Evolutionary conservation across 2,329 filamentous ascomycete species (phyloP).

Genomic region (Alternaria hordeiaustralica): DNA sequence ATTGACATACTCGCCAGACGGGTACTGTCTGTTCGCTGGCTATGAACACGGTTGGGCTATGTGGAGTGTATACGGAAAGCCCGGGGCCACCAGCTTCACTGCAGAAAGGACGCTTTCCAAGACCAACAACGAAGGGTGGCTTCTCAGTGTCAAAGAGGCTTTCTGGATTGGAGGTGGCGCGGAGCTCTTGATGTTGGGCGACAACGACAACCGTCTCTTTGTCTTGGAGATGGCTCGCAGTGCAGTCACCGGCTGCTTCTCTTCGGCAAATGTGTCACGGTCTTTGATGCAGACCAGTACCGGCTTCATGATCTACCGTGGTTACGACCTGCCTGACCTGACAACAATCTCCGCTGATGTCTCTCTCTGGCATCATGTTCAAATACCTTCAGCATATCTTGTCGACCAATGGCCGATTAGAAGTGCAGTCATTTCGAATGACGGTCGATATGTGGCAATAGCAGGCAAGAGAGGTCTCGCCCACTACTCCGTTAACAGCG

Average conservation of each 20-base stretch:
- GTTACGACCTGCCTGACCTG: slow-evolving; percentile 88
- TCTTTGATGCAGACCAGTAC: slow-evolving; percentile 88
- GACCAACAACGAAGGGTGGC: slow-evolving; percentile 79
- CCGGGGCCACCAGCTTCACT: slow-evolving; percentile 82
- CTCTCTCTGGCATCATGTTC: slow-evolving; percentile 92
- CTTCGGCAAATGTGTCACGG: slow-evolving; percentile 85
- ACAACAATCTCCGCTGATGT: slow-evolving; percentile 91
- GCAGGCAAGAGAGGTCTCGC: slow-evolving; percentile 90
- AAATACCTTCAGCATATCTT: slow-evolving; percentile 83
- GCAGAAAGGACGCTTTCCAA: slow-evolving; percentile 69
- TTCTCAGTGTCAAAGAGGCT: slow-evolving; percentile 77
- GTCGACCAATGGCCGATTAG: slow-evolving; percentile 93
- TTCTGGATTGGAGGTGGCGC: slow-evolving; percentile 89
- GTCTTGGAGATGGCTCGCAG: slow-evolving; percentile 91
- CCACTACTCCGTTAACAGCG: slow-evolving; percentile 93
- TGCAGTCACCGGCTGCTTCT: slow-evolving; percentile 90
- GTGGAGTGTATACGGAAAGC: slow-evolving; percentile 97
- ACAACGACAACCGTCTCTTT: slow-evolving; percentile 80
- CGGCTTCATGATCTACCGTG: slow-evolving; percentile 89
- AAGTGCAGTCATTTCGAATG: slow-evolving; percentile 83
- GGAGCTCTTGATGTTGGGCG: slow-evolving; percentile 77
- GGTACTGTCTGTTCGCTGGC: slow-evolving; percentile 93
- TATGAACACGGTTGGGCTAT: slow-evolving; percentile 93
- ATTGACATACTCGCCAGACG: slow-evolving; percentile 88
- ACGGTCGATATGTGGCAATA: slow-evolving; percentile 94